Evolutionary conservation across 805 yeast species (phyloP).

Genomic region (Barnettozyma sucrosica): DNA sequence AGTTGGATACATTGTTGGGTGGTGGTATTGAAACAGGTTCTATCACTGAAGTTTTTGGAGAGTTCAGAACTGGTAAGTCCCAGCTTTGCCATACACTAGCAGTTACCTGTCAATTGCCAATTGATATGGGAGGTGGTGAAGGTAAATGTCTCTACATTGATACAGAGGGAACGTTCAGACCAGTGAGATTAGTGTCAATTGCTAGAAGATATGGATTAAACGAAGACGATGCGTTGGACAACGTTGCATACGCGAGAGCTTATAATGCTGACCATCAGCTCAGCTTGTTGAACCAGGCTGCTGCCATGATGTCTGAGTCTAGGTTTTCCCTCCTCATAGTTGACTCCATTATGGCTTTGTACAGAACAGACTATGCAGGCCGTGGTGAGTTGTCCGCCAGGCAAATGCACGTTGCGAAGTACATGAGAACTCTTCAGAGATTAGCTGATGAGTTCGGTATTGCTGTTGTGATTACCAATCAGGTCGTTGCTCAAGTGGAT

Average conservation of each 20-base stretch:
- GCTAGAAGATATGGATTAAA: slow-evolving; percentile 89
- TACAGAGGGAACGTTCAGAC: slow-evolving; percentile 96
- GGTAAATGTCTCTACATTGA: slow-evolving; percentile 95
- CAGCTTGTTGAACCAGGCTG: slow-evolving; percentile 81
- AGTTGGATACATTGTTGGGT: slow-evolving; percentile 84
- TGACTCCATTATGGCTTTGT: slow-evolving; percentile 96
- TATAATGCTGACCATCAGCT: slow-evolving; percentile 95
- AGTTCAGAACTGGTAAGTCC: slow-evolving; percentile 95
- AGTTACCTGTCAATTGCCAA: slow-evolving; percentile 92
- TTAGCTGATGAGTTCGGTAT: slow-evolving; percentile 97
- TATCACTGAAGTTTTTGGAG: slow-evolving; percentile 94
- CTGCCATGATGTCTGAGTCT: slow-evolving; percentile 93
- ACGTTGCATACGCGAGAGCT: slow-evolving; percentile 96
- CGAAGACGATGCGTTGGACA: slow-evolving; percentile 91
- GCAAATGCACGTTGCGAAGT: slow-evolving; percentile 90
- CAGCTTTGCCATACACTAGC: slow-evolving; percentile 96
- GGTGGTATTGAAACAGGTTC: slow-evolving; percentile 98
- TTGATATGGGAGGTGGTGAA: slow-evolving; percentile 98
- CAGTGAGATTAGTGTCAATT: slow-evolving; percentile 80
- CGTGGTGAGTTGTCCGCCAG: slow-evolving; percentile 94
- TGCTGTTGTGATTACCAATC: slow-evolving; percentile 93
- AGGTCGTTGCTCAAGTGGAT: slow-evolving; percentile 97
- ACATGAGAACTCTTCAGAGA: slow-evolving; percentile 85
- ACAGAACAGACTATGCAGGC: slow-evolving; percentile 91
- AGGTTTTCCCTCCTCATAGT: slow-evolving; percentile 85